A percentile compares a stretch with the other conserved stretches of the same genome.
phyloP scores from a whole-genome alignment of 2,329 filamentous ascomycete species.

The Penicillium sp. region DNA sequence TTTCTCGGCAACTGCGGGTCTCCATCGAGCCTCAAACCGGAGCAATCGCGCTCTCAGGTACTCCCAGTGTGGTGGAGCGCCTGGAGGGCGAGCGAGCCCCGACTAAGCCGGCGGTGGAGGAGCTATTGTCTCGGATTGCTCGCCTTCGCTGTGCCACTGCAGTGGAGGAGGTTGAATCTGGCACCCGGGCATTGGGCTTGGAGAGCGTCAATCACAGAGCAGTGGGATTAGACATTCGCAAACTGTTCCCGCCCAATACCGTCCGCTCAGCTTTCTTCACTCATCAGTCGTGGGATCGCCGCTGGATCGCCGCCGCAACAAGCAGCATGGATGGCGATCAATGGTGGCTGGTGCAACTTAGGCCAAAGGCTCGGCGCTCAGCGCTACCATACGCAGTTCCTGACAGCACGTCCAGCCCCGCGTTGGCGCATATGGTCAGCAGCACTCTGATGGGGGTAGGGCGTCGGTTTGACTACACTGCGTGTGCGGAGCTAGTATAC shows the following conservation, averaged over 20 bases:
- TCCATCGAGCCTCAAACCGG: conserved; percentile 78
- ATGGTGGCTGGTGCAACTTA: conserved; percentile 69
- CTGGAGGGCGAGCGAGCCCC: conserved; percentile 68
- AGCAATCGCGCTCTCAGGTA: conserved; percentile 69
- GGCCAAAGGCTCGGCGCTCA: conserved; percentile 16
- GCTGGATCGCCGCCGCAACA: conserved; percentile 74
- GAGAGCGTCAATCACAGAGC: conserved; percentile 39
- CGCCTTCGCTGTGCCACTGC: conserved; percentile 42
- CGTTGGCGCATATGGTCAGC: conserved; percentile 34
- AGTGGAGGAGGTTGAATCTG: conserved; percentile 43
- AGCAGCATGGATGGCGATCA: conserved; percentile 72
- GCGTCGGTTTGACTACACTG: conserved; percentile 26
- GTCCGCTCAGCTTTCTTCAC: conserved; percentile 67
- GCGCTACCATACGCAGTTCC: conserved; percentile 7
- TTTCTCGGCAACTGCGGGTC: conserved; percentile 61
- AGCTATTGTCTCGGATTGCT: conserved; percentile 40
- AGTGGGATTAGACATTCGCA: conserved; percentile 51
- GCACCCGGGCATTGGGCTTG: conserved; percentile 40
- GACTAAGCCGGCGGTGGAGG: conserved; percentile 44
- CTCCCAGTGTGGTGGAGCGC: conserved; percentile 56
- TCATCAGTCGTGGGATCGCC: conserved; percentile 53
- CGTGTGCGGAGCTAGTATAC: conserved; percentile 38
- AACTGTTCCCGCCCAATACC: conserved; percentile 64
- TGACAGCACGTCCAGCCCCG: conserved; percentile 19
- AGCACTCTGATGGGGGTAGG: conserved; percentile 26